Base-by-base conservation (phyloP, 129 eudicot species). In the Flaveria bidentis region DNA sequence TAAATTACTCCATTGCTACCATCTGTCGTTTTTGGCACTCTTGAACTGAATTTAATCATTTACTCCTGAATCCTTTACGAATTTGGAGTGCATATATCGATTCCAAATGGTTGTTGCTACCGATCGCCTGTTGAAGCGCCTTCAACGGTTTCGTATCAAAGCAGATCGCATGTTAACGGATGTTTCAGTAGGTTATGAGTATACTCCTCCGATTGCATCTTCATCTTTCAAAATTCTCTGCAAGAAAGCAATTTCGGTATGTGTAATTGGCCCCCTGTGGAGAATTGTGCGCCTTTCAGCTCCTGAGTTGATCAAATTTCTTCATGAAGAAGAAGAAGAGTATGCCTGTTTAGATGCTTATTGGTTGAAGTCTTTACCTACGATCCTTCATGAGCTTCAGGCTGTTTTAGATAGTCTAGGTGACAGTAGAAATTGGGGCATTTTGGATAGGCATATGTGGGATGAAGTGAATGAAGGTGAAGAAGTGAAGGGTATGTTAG, bases 201-300 rank as follows among this genome's bases (percentile, higher is more conserved):
- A 15, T 46, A 23, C 62, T 62, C 61, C 78, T 46, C 41, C 5
- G 41, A 1, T n/a, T 16, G n/a, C 53, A 49, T 30, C 75, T 67
- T 68, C 45, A 22, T 53, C 67, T 13, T 67, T 77, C 51, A 77
- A 77, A 42, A 67, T 1, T 55, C 74, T 77, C 52, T 77, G 68
- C 22, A 77, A 77, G 67, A 77, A 77, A 77, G 81, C 81, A 9
- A 77, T 77, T 67, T 67, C 68, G 2, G 81, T 77, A 6, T 77
- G 75, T 77, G 23, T 77, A 67, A 68, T 77, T 77, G 68, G 67
- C 5, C 75, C 75, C 9, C 4, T 77, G 25, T 77, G 81, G 74
- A 52, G 26, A 76, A 67, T 76, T 76, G 81, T 77, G 68, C 74
- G 67, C 41, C 75, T 77, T 53, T 77, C 81, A 53, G 68, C 46